Evolutionary conservation across 2,329 filamentous ascomycete genomes (phyloP).

Genomic region (Emergomyces pasteurianus): DNA sequence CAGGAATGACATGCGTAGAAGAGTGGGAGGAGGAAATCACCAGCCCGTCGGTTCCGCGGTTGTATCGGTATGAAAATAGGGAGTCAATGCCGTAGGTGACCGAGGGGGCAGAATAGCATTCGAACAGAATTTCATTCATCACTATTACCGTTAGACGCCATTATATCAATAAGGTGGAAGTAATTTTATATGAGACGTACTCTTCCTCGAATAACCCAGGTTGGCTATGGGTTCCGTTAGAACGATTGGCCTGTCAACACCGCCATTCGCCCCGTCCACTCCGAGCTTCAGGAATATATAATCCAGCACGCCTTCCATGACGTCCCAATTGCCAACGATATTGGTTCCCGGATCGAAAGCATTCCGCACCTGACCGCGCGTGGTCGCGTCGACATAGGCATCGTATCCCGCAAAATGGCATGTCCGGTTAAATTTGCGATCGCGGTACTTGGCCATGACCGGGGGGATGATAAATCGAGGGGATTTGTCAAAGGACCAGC

Average conservation of each 20-base stretch:
- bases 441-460: constrained; percentile 88
- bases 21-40: constrained; percentile 88
- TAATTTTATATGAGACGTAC: constrained; percentile 41
- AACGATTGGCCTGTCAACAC: constrained; percentile 74
- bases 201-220: constrained; percentile 74
- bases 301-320: constrained; percentile 87
- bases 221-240: constrained; percentile 96
- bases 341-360: constrained; percentile 85
- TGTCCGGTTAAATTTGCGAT: constrained; percentile 83
- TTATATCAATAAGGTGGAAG: background rate
- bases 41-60: constrained; percentile 74
- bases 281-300: constrained; percentile 92
- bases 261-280: constrained; percentile 57
- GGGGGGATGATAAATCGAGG: constrained; percentile 74
- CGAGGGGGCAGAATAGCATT: constrained; percentile 84
- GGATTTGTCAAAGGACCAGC: constrained; percentile 85
- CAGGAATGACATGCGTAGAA: constrained; percentile 88
- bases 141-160: constrained; percentile 39
- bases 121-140: constrained; percentile 96
- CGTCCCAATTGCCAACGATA: constrained; percentile 94
- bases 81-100: constrained; percentile 93
- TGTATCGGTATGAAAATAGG: constrained; percentile 89
- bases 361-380: constrained; percentile 77
- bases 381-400: constrained; percentile 88
- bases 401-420: constrained; percentile 88